Percentiles rank a stretch among this genome's conserved stretches.
Conservation (phyloP, 805 yeast genomes). For the Metschnikowia hibisci region DNA sequence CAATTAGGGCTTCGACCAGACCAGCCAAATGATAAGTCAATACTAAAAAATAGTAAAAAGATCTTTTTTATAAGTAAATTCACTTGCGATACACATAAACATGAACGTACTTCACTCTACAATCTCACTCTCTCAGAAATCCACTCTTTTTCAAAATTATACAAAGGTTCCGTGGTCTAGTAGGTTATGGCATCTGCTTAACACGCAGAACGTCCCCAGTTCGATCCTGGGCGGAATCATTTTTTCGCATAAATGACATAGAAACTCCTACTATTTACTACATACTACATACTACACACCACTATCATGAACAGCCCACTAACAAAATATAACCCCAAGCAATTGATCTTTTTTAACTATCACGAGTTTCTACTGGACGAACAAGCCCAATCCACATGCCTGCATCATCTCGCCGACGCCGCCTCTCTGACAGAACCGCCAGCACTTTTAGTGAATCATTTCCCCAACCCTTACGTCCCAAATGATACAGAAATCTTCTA, state of each 20-base stretch:
- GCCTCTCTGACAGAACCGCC: slow-evolving; percentile 17
- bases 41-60: too few relatives aligned
- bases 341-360: slow-evolving; percentile 53
- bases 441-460: slow-evolving; percentile 54
- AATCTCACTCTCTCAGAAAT: too few relatives aligned
- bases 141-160: too few relatives aligned
- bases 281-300: background rate
- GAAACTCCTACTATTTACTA: too few relatives aligned
- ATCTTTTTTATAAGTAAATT: too few relatives aligned
- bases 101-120: too few relatives aligned
- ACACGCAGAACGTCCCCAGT: slow-evolving; percentile 99
- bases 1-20: background rate
- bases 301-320: slow-evolving; percentile 20
- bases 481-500: slow-evolving; percentile 24
- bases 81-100: too few relatives aligned
- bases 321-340: slow-evolving; percentile 20
- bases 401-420: slow-evolving; percentile 15
- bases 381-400: background rate
- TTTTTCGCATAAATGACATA: too few relatives aligned
- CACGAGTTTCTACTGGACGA: slow-evolving; percentile 50
- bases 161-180: slow-evolving; percentile 74
- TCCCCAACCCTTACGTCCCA: slow-evolving; percentile 53
- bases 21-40: too few relatives aligned
- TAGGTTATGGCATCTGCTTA: slow-evolving; percentile 99
- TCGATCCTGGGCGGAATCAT: slow-evolving; percentile 99